Conservation (phyloP, 2,329 filamentous ascomycete genomes). For the Elsinoe perseae region DNA sequence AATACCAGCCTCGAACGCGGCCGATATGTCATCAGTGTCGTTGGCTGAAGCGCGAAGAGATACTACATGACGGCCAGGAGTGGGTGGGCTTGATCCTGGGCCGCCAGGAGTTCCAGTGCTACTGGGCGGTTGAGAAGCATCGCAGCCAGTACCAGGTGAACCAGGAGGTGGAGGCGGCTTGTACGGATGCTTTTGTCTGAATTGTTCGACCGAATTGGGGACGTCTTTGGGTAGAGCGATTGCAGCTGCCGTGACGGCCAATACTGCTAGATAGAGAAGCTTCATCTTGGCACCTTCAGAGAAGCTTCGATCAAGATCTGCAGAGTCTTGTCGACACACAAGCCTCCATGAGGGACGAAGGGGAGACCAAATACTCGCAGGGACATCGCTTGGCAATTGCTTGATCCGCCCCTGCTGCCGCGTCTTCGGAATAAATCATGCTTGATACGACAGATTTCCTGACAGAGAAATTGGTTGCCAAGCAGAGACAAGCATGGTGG, state of each 20-base stretch:
- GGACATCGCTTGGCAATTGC: neutral
- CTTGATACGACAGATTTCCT: neutral
- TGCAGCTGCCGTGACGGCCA: neutral
- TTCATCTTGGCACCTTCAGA: conserved; percentile 1
- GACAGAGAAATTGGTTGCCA: neutral
- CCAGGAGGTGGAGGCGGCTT: neutral
- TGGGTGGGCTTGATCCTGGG: conserved; percentile 18
- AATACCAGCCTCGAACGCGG: conserved; percentile 48
- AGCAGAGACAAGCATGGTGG: neutral
- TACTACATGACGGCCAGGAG: conserved; percentile 36
- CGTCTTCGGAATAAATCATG: neutral
- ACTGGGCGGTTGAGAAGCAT: neutral
- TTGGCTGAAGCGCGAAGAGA: conserved; percentile 47
- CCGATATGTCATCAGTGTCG: conserved; percentile 50
- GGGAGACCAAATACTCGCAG: neutral
- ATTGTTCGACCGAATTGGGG: neutral
- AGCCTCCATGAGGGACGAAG: neutral
- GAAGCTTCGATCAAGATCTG: neutral
- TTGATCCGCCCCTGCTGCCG: neutral
- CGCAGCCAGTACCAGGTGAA: neutral
- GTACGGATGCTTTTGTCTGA: conserved; percentile 3
- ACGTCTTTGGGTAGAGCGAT: neutral
- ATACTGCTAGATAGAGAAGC: neutral
- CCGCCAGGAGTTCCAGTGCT: neutral
- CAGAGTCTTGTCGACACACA: conserved; percentile 1